Base-by-base conservation (phyloP, 257 asterid genomes). In the Datura wrightii region DNA sequence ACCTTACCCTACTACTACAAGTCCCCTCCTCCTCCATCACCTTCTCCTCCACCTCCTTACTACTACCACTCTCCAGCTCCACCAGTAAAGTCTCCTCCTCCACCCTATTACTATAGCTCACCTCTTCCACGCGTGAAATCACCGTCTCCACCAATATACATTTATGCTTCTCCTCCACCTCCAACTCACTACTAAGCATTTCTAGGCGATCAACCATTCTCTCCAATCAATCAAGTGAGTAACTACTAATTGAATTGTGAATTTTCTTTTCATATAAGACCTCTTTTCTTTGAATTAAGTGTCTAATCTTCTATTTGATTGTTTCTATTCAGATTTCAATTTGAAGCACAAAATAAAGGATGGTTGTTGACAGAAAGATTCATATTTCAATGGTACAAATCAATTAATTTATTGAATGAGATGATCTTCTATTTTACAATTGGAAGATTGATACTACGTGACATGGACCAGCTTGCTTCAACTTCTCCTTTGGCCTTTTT, bases 381-480 rank as follows among this genome's bases (percentile, higher is more conserved):
- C 39, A 82, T n/a, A 39, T 79, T 3, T 19, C 48, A 60, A 37
- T 50, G 37, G 4, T 1, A 56, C 10, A 81, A 54, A 13, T 63
- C 14, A 84, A 53, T 18, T 62, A 74, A 8, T 44, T 10, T 48
- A 4, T 24, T 44, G 41, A 85, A 81, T 85, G 85, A 85, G 60
- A 67, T 85, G 60, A 67, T 85, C 83, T 15, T 54, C 81, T 18
- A 39, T 50, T 8, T 10, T 48, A 52, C 54, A 10, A 3, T 55
- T 46, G 56, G 50, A 65, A 24, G 79, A 74, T 37, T 60, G 31
- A 70, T 15, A 8, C 31, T 4, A 63, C 0, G 0, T 52, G 48
- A 31, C 18, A 14, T 50, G 76, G 89, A 87, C 84, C 84, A 82
- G 55, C 79, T 85, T 82, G 82, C 65, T 83, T 82, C 86, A 52